Base-by-base conservation (phyloP, 352 stramenopile genomes). In the Globisporangium paroecandrum region DNA sequence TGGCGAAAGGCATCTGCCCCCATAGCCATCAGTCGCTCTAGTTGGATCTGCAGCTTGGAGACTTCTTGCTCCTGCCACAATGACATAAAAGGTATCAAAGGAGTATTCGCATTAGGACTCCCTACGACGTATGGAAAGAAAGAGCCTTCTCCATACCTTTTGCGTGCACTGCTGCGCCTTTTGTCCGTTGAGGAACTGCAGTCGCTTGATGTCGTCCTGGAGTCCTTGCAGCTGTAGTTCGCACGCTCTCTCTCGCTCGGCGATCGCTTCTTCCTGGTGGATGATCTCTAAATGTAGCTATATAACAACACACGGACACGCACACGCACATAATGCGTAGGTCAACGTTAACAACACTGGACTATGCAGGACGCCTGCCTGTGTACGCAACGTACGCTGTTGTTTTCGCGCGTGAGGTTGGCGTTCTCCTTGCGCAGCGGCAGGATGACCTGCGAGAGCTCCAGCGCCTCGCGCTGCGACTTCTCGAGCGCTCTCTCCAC, bases 211-310 rank as follows among this genome's bases (percentile, higher is more conserved):
- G 36, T 93, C 81, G 69, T 95, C 83, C n/a, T 77, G 74, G 13
- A 91, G 77, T n/a, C 75, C 73, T 63, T 93, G 77, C 20, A 91
- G 68, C 71, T 91, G 70, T 38, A 90, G 68, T 43, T 90, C 77
- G 55, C 83, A 91, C 4, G 71, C 62, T 32, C 85, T 82, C 63
- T 93, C 85, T 32, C 82, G 74, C 72, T 91, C 82, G 5, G 73
- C 78, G 38, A 91, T 79, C 22, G 78, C 76, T 58, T 93, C 85
- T 78, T 93, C 83, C 55, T 93, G 83, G 70, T 93, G 85, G 62
- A 93, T 93, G 58, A 91, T 82, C 69, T 93, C 83, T 53, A 91
- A 57, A 66, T 91, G 83, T 7, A 93, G 76, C 85, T 93, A 58
- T 20, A 24, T 8, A 56, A 22, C 2, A 6, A 8, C 38, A 55